Conservation (phyloP, 164 flowering plant species). For the Dillenia turbinata region DNA sequence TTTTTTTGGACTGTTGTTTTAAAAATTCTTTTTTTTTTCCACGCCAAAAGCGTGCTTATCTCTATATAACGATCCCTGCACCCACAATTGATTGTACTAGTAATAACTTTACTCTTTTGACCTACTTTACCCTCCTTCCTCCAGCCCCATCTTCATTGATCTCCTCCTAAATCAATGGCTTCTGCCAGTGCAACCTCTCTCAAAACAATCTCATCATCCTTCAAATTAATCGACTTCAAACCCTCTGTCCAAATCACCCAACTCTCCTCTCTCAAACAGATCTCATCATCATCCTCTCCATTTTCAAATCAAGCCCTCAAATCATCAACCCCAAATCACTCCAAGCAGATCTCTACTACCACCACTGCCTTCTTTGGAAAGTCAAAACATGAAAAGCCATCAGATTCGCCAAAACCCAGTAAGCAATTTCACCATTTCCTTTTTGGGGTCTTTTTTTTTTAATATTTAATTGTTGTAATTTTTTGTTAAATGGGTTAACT, state of each 20-base stretch:
- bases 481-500: not conserved
- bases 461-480: not conserved
- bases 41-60: too few relatives aligned
- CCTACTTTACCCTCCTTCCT: too few relatives aligned
- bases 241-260: conserved; percentile 10
- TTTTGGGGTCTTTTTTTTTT: not conserved
- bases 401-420: conserved; percentile 25
- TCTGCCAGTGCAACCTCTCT: conserved; percentile 18
- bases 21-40: too few relatives aligned
- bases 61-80: too few relatives aligned
- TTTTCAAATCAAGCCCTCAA: conserved; percentile 10
- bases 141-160: not conserved
- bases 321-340: conserved; percentile 12
- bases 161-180: conserved; percentile 25
- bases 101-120: too few relatives aligned
- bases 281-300: not conserved
- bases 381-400: not conserved
- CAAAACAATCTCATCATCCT: conserved; percentile 19
- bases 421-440: conserved; percentile 1
- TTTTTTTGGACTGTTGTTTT: too few relatives aligned
- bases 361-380: conserved; percentile 26
- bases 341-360: conserved; percentile 7
- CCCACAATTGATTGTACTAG: too few relatives aligned
- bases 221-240: conserved; percentile 12
- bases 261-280: conserved; percentile 3